phyloP scores from a whole-genome alignment of 305 asterid species.

The Rubia balearica region DNA sequence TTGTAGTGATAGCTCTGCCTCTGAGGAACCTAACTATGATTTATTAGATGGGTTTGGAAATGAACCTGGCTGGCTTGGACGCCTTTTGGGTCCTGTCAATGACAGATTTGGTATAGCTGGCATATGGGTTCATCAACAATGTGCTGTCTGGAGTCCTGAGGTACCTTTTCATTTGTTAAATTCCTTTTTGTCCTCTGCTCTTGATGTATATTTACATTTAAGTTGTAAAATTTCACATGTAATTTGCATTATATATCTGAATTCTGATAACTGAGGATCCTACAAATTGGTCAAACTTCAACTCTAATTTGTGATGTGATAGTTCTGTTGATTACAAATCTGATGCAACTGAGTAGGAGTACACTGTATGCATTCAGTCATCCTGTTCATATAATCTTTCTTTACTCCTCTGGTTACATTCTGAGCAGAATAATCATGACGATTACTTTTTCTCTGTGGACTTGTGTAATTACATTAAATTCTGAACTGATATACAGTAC shows the following conservation, averaged over 20 bases:
- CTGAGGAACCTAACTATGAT: slow-evolving; percentile 87
- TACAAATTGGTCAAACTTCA: background rate
- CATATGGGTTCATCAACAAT: slow-evolving; percentile 98
- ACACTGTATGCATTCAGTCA: background rate
- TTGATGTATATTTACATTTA: background rate
- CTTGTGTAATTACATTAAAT: background rate
- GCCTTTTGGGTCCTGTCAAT: slow-evolving; percentile 89
- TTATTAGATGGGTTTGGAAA: slow-evolving; percentile 96
- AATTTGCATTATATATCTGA: background rate
- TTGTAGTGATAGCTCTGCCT: slow-evolving; percentile 75
- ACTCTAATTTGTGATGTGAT: background rate
- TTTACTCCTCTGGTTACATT: background rate
- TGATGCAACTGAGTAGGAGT: background rate
- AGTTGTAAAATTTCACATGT: background rate
- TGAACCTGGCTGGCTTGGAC: slow-evolving; percentile 94
- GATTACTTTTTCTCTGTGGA: background rate
- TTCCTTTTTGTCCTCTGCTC: background rate
- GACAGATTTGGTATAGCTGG: slow-evolving; percentile 96
- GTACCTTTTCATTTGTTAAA: slow-evolving; percentile 34
- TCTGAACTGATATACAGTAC: background rate
- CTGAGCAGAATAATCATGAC: background rate
- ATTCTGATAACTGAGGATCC: background rate
- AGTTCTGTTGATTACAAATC: background rate
- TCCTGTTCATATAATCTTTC: background rate
- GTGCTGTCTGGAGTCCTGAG: slow-evolving; percentile 99